phyloP scores from a whole-genome alignment of 2,329 filamentous ascomycete genomes.

The Rhinocladiella similis region DNA sequence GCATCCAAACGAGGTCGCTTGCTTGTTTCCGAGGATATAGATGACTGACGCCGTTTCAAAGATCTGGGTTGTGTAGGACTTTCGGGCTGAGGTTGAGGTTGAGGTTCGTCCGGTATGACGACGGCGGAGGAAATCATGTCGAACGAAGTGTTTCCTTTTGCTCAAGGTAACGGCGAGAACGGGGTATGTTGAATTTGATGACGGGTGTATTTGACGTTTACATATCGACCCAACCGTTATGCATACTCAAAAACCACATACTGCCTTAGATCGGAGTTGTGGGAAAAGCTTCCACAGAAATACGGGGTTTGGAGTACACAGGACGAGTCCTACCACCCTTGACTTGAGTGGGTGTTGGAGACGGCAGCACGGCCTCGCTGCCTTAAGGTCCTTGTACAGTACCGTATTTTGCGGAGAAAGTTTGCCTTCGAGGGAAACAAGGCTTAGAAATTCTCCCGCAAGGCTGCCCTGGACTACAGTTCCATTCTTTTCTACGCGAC shows the following conservation, averaged over 20 bases:
- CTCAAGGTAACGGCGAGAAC: no score
- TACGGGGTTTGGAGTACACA: no score
- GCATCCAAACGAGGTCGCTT: constrained; percentile 23
- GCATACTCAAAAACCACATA: background rate
- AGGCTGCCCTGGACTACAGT: constrained; percentile 2
- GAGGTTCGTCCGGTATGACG: constrained; percentile 32
- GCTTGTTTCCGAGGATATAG: constrained; percentile 15
- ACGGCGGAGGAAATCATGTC: constrained; percentile 39
- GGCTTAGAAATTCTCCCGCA: constrained; percentile 18
- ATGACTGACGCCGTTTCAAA: constrained; percentile 25
- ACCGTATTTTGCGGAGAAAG: constrained; percentile 9
- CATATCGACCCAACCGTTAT: background rate
- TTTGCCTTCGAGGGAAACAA: background rate
- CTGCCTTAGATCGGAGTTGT: constrained; percentile 7
- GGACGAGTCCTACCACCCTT: no score
- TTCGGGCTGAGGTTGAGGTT: constrained; percentile 1
- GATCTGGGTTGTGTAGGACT: constrained; percentile 10
- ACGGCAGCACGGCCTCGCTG: constrained; percentile 7
- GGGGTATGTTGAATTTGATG: no score
- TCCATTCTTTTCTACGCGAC: constrained; percentile 1
- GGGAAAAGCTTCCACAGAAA: constrained; percentile 7
- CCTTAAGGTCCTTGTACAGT: no score
- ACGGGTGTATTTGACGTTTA: no score
- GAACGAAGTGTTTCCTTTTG: background rate
- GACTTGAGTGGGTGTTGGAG: background rate